Conservation (phyloP, 768 basidiomycete genomes). For the Cubamyces sp. region DNA sequence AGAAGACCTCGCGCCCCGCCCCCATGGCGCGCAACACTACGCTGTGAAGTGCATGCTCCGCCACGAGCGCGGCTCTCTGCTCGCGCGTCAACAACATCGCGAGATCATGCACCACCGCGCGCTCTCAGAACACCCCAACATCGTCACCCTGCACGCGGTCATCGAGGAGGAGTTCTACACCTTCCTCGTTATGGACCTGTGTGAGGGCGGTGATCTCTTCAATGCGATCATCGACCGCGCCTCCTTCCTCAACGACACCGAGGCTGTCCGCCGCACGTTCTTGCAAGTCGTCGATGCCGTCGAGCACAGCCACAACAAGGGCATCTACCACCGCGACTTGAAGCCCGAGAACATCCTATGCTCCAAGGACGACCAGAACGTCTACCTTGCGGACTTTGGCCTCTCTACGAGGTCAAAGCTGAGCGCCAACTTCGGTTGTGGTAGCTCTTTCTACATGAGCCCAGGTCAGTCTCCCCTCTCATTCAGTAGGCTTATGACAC, state of each 20-base stretch:
- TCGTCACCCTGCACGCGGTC: slow-evolving; percentile 32
- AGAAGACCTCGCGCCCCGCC: slow-evolving; percentile 26
- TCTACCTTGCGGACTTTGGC: slow-evolving; percentile 59
- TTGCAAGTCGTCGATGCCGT: slow-evolving; percentile 57
- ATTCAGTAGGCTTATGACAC: background rate
- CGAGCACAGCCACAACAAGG: slow-evolving; percentile 50
- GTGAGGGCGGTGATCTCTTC: slow-evolving; percentile 50
- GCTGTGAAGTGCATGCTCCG: slow-evolving; percentile 35
- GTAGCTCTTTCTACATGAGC: slow-evolving; percentile 39
- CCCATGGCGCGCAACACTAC: slow-evolving; percentile 20
- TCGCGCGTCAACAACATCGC: slow-evolving; percentile 27
- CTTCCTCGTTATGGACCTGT: slow-evolving; percentile 39
- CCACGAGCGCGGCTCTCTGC: slow-evolving; percentile 27
- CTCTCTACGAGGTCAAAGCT: slow-evolving; percentile 34
- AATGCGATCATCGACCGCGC: slow-evolving; percentile 44
- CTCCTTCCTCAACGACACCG: slow-evolving; percentile 46
- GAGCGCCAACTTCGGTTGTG: slow-evolving; percentile 34
- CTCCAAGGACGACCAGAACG: slow-evolving; percentile 41
- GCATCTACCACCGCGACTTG: slow-evolving; percentile 59
- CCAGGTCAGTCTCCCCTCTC: slow-evolving; percentile 37
- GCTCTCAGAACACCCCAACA: slow-evolving; percentile 27
- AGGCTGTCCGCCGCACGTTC: slow-evolving; percentile 50
- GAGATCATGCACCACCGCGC: slow-evolving; percentile 32
- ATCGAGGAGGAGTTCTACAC: slow-evolving; percentile 32
- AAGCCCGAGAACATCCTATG: slow-evolving; percentile 60